Base-by-base conservation (phyloP, 2,329 filamentous ascomycete species). In the Emmonsia crescens region DNA sequence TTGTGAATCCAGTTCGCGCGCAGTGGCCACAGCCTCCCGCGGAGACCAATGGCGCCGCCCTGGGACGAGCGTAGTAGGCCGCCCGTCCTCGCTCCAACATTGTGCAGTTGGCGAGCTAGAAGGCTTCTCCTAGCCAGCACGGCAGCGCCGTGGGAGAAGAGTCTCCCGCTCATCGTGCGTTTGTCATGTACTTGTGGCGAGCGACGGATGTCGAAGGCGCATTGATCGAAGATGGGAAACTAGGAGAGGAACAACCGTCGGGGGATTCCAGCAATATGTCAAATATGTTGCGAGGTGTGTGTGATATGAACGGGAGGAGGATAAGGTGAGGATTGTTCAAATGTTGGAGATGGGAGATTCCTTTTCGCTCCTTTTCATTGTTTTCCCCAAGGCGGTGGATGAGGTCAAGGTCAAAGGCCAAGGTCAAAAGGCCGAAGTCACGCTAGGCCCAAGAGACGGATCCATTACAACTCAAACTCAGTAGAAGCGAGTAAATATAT, bases 1-100 rank as follows among this genome's bases (percentile, higher is more conserved):
- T 96, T 95, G 75, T 96, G 92, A 68, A 96, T 90, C 27, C 87
- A 83, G 70, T 90, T 94, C 44, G 88, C 89, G 14, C 86, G 80
- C n/a, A 89, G 87, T 87, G 89, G 94, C 61, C 82, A 61, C 24
- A 51, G 54, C 57, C 56, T 63, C 80, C 73, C 83, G 78, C 70
- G 84, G 79, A 71, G 82, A 48, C 36, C 61, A 40, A 36, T 57
- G 48, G 58, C 62, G 64, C 82, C 63, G 64, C 82, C 80, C 76
- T 89, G 83, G 21, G 44, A 48, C 66, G 85, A 80, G 68, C 85
- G 81, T 63, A 90, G 80, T 42, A 91, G 82, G 31, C 88, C 88
- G 61, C 87, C 86, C 16, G 85, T 84, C 40, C 86, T 83, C 63
- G 86, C 79, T 64, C 81, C 71, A 60, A 69, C 66, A 65, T 77